phyloP scores from a whole-genome alignment of 495 filamentous ascomycete species.

The Aspergillus mulundensis region DNA sequence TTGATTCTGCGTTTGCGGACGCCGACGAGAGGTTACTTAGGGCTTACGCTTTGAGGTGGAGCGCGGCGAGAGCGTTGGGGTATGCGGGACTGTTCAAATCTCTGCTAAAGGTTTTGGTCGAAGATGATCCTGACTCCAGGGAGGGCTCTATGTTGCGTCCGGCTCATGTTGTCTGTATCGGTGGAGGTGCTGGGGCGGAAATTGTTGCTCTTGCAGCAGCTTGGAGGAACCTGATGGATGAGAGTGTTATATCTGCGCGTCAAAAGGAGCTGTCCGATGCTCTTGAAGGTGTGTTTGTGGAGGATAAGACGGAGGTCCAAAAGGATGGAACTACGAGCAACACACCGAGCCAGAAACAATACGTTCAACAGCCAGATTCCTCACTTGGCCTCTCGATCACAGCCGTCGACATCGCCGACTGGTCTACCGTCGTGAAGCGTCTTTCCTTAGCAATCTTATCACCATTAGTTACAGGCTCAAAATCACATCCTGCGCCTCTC shows the following conservation, averaged over 20 bases:
- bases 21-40: constrained; percentile 59
- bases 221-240: constrained; percentile 40
- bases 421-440: constrained; percentile 55
- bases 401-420: constrained; percentile 76
- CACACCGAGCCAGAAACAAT: neutral
- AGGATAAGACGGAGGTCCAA: neutral
- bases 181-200: constrained; percentile 85
- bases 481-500: constrained; percentile 52
- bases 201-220: constrained; percentile 69
- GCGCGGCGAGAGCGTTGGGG: constrained; percentile 72
- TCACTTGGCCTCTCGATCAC: constrained; percentile 46
- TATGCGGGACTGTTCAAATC: constrained; percentile 65
- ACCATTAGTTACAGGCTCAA: constrained; percentile 26
- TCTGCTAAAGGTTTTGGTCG: constrained; percentile 17
- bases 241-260: neutral
- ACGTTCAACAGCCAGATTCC: neutral
- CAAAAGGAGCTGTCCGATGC: constrained; percentile 2
- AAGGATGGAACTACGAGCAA: neutral
- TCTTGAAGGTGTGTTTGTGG: constrained; percentile 21
- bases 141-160: neutral
- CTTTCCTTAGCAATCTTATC: constrained; percentile 45
- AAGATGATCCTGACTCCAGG: neutral
- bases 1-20: constrained; percentile 66
- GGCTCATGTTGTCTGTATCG: constrained; percentile 61
- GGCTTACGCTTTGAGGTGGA: constrained; percentile 86